Evolutionary conservation across 352 stramenopile genomes (phyloP).

Genomic region (Phytophthora fragariae): DNA sequence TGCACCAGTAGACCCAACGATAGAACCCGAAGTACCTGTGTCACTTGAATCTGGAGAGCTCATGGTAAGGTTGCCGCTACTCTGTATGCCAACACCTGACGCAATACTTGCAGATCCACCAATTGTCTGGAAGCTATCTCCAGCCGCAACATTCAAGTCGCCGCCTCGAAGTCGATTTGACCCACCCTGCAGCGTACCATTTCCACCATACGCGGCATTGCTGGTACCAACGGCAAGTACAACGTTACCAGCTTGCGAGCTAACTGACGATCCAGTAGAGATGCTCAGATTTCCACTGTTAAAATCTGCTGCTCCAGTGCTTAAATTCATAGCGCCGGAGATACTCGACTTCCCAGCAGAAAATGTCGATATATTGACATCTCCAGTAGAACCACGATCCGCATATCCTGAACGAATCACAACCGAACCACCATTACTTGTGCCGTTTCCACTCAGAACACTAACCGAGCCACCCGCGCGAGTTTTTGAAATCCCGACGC

Average conservation of each 20-base stretch:
- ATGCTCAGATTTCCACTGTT: conserved; percentile 25
- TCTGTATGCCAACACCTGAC: conserved; percentile 17
- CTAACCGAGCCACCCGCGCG: conserved; percentile 19
- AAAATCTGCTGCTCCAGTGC: conserved; percentile 33
- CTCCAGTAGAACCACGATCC: conserved; percentile 28
- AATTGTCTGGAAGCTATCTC: conserved; percentile 23
- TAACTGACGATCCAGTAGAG: conserved; percentile 25
- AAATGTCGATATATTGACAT: conserved; percentile 34
- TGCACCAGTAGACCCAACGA: conserved; percentile 20
- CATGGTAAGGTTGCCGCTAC: conserved; percentile 19
- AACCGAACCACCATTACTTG: conserved; percentile 28
- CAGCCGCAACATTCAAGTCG: conserved; percentile 24
- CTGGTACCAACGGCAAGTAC: conserved; percentile 34
- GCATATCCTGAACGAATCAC: conserved; percentile 31
- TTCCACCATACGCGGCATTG: conserved; percentile 32
- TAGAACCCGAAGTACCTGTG: conserved; percentile 24
- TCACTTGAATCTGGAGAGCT: conserved; percentile 29
- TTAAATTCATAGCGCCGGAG: conserved; percentile 33
- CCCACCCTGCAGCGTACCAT: conserved; percentile 24
- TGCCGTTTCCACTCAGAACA: conserved; percentile 38
- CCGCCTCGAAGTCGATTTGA: conserved; percentile 27
- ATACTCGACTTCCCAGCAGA: conserved; percentile 23
- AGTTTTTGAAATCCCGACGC: conserved; percentile 26
- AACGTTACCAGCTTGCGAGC: conserved; percentile 30
- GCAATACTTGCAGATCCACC: conserved; percentile 30